Base-by-base conservation (phyloP, 2,329 filamentous ascomycete genomes). In the Alternaria atra region DNA sequence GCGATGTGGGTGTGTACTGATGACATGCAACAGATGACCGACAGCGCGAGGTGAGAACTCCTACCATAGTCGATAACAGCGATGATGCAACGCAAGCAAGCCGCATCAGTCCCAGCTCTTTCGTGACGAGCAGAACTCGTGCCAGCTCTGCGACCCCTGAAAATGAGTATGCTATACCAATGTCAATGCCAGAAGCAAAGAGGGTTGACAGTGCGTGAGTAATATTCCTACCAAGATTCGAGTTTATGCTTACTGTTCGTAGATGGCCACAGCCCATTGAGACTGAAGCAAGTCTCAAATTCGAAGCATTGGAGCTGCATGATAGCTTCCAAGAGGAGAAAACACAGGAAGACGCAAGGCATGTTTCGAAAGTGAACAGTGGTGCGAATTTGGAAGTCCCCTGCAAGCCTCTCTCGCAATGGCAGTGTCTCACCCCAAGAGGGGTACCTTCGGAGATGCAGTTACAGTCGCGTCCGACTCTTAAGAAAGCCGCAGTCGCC, bases 371-470 rank as follows among this genome's bases (percentile, higher is more conserved):
- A 20, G 55, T 59, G 27, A 68, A 55, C 27, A 58, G 48, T 13
- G 58, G 66, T 13, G 30, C 62, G 20, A 62, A 67, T 17, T 37
- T 58, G 5, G 69, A 66, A 5, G 20, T 69, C 15, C 61, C 69
- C 25, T 75, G 67, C 65, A 68, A 69, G 52, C 75, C 75, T 25
- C 65, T 77, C 13, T 70, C 71, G 9, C 69, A 77, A 42, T 79
- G 76, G 76, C 70, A 76, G 44, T 71, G 75, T 44, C 68, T 74
- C 20, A 66, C 72, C 15, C 71, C 73, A n/a, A 58, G 66, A 30
- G 62, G 60, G 29, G 52, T 63, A n/a, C 65, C 65, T 10, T 56
- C 61, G 13, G 62, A 66, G 15, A 60, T 60, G 13, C 58, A 60
- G 34, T 65, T 73, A 32, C 64, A 66, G 23, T 60, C 68, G 17